These are phyloP conservation scores for Russula abietina DNA, from an alignment of 768 basidiomycete genomes.

Conservation along the genomic window DNA sequence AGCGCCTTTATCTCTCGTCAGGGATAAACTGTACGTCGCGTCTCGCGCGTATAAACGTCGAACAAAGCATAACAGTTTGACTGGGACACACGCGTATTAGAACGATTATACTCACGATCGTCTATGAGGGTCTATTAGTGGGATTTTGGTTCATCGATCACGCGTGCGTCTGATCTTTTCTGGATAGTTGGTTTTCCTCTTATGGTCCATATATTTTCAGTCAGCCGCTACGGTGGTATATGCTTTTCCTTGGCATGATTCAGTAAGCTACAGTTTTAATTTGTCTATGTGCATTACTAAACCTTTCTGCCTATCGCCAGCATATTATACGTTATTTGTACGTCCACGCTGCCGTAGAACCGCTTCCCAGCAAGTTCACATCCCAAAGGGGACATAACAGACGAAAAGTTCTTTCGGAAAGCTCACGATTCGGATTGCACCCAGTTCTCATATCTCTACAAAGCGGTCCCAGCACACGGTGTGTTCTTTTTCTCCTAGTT, in stretches of 20 bases:
- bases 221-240: conserved; percentile 78
- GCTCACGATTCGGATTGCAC: conserved; percentile 90
- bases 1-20: conserved; percentile 78
- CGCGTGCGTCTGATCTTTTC: conserved; percentile 48
- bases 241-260: conserved; percentile 77
- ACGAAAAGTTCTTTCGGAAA: conserved; percentile 95
- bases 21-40: conserved; percentile 76
- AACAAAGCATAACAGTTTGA: not conserved
- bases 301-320: conserved; percentile 34
- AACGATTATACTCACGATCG: conserved; percentile 74
- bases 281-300: conserved; percentile 12
- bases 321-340: conserved; percentile 83
- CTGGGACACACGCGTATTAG: conserved; percentile 36
- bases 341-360: conserved; percentile 28
- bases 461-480: conserved; percentile 67
- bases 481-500: conserved; percentile 29
- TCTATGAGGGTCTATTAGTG: conserved; percentile 81
- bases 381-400: conserved; percentile 78
- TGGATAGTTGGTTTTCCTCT: conserved; percentile 8
- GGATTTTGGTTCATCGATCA: conserved; percentile 97
- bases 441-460: conserved; percentile 76
- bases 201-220: conserved; percentile 34
- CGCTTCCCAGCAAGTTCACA: not conserved
- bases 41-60: not conserved
- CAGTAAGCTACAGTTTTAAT: conserved; percentile 43